phyloP scores from a whole-genome alignment of 768 basidiomycete species.

The Podaxis sp. region DNA sequence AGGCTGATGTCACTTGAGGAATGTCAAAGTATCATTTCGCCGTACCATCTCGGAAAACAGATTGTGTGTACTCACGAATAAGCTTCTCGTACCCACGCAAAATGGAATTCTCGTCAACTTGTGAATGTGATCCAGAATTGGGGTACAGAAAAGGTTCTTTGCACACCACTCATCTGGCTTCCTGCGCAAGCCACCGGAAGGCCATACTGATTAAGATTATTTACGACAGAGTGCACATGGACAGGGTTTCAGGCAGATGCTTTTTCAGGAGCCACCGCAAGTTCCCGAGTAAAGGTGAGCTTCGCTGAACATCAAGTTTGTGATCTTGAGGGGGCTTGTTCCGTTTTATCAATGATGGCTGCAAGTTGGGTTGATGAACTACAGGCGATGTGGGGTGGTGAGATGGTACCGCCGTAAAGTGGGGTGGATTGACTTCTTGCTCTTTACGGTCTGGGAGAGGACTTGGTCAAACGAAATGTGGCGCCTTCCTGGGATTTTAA shows the following conservation, averaged over 20 bases:
- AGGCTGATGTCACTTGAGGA: neutral
- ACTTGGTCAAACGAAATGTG: too few relatives aligned
- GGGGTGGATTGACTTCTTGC: neutral
- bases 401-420: neutral
- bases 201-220: neutral
- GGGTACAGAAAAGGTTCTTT: neutral
- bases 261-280: neutral
- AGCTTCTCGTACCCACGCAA: slow-evolving; percentile 3
- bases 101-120: neutral
- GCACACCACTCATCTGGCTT: neutral
- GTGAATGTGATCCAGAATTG: neutral
- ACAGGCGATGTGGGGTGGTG: neutral
- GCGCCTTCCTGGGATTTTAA: too few relatives aligned
- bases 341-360: neutral
- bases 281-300: slow-evolving; percentile 7
- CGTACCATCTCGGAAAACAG: neutral
- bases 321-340: slow-evolving; percentile 1
- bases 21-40: neutral
- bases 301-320: slow-evolving; percentile 1
- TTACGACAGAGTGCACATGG: slow-evolving; percentile 12
- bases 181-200: neutral
- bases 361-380: neutral
- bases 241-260: neutral
- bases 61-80: neutral
- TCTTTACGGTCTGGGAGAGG: too few relatives aligned